Base-by-base conservation (phyloP, 1,284 basidiomycete species). In the Pulveroboletus sp. region DNA sequence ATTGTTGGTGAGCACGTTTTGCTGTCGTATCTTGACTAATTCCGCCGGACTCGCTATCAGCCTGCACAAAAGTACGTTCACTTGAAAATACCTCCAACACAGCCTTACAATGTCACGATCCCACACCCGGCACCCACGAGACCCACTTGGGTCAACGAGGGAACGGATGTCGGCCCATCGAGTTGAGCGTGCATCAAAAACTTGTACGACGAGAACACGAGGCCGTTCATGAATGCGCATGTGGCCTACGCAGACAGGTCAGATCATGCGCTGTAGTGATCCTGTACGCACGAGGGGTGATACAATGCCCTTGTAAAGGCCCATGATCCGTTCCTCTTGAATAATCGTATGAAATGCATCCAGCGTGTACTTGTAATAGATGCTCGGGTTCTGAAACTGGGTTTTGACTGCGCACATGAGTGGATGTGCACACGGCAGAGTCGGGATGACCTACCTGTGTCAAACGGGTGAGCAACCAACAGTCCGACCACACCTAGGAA, bases 11-110 rank as follows among this genome's bases (percentile, higher is more conserved):
- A 79, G 66, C 61, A 84, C 76, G 71, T 79, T 74, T 62, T 90
- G 87, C 62, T 95, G 91, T 13, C 87, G 83, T 65, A 93, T 91
- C 78, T 95, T 95, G 73, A 95, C 78, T 1, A 93, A 78, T 64
- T 95, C 93, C 15, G 85, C 89, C 0, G 92, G 92, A 3, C 89
- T 87, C 3, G 90, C 89, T 45, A 95, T 74, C 11, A 91, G 63
- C 9, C 91, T 93, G 65, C 1, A 45, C 7, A 3, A 7, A 36
- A 10, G 29, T 44, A 13, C 21, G 35, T 37, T 47, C 21, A 24
- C 57, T 50, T 41, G 8, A 16, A 36, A n/a, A 52, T 44, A 32
- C 48, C 19, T 33, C 29, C 33, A 56, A 4, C 54, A 33, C 45
- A 53, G 21, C 29, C 87, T 66, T 69, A 91, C 90, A 91, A 85